Evolutionary conservation across 2,329 filamentous ascomycete genomes (phyloP), one percentile per base, ranked within the genome.

Genomic region (Fusarium domesticum): DNA sequence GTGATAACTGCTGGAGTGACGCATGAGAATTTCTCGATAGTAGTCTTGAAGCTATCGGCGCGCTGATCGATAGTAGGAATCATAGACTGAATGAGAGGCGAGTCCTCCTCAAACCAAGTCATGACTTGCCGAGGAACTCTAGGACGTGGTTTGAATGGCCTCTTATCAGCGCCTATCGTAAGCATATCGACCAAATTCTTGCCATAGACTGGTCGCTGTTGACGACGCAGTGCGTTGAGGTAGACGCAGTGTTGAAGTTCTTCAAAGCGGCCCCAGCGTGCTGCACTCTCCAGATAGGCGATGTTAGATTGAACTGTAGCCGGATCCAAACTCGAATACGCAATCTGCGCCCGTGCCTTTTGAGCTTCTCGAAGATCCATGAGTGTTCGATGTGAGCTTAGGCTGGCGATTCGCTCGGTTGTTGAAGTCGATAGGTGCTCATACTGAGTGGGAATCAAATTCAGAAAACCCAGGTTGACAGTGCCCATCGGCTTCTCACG

Each of bases 1-100:
- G 90, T 89, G 4, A 95, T 83, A 11, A 89, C 92, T 1, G 89
- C 84, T 2, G 93, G 93, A 0, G 93, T 97, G 25, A 96, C 83
- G 58, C 92, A 98, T 1, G 87, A 89, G 60, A 96, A 98, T 62
- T 92, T 89, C 51, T 87, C 83, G 41, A 98, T 84, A 3, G 79
- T 83, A 1, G 81, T 82, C 58, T 92, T 84, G 67, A 95, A 75
- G 12, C 76, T 74, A 39, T 82, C 77, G 2, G 90, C 84, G 18
- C 90, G 84, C 58, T 89, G 78, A 32, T 85, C 78, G 1, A 95
- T 66, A 0, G 84, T 89, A 15, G 84, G 81, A n/a, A 93, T 80
- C 69, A 93, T 80, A 4, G 78, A 73, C 30, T 74, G 73, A 37
- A 91, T 71, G 17, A 78, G 63, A 6, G 75, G 74, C 1, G 87